Base-by-base conservation (phyloP, 106 monocot genomes). In the Dendrobium chrysotoxum region DNA sequence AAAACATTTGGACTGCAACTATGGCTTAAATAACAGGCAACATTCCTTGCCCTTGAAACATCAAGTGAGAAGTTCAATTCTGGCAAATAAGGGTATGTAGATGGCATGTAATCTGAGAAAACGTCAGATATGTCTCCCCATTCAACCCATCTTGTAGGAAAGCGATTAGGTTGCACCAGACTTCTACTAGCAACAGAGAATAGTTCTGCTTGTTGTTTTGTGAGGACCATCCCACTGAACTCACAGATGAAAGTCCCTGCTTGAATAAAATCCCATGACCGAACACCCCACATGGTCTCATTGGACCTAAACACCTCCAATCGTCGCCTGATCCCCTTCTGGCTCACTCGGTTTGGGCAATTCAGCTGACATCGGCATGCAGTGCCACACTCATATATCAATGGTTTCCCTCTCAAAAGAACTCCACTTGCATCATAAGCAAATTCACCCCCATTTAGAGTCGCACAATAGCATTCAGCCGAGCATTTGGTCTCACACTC, bases 171-270 rank as follows among this genome's bases (percentile, higher is more conserved):
- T 38, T 82, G 57, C 13, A 91, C 83, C 30, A 91, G 46, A 45
- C 73, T 45, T 40, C 50, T 81, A 16, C 77, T 72, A 76, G 57
- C 77, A 44, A 17, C 53, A 2, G 77, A 73, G 17, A 83, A 15
- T 18, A 61, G 13, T 6, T 83, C 81, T 28, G 82, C 53, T 28
- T 85, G 83, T 25, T 84, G 78, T 81, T 79, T 81, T 10, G 84
- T 83, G 2, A 88, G 73, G 16, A 85, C 75, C 11, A 82, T 70
- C 26, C 91, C 91, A 58, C 73, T 81, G 25, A 82, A 83, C 67
- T 91, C 91, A 77, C 91, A 91, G 16, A 91, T 53, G 50, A 91
- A 91, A 44, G 72, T 20, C 7, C 91, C 91, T 5, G 91, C 88
- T 25, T 82, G 84, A 40, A 91, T 88, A 84, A 91, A 53, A 81